Base-by-base conservation (phyloP, 768 basidiomycete species). In the Russula vinacea region DNA sequence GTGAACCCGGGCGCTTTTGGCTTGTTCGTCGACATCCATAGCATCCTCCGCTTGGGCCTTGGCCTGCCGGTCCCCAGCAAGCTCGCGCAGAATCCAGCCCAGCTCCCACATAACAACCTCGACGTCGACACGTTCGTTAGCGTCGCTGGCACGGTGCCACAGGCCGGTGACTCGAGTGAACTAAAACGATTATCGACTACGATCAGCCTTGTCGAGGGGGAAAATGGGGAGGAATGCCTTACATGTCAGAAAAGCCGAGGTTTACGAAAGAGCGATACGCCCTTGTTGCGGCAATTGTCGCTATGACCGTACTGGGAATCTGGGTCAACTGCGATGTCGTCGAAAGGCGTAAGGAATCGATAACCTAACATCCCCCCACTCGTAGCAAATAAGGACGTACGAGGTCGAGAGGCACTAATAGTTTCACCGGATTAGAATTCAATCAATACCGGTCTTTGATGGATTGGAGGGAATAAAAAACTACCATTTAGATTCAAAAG, bases 51-150 rank as follows among this genome's bases (percentile, higher is more conserved):
- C 73, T 63, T 71, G 74, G 26, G 76, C 73, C 71, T 84, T 86
- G 3, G 82, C 77, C 66, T 87, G 85, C 5, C 92, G 79, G 69
- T 92, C 94, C 2, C 95, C 94, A 5, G 86, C 81, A 5, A 98
- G 80, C 65, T 94, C 92, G 61, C 90, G 84, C 57, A 96, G 73
- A 73, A 99, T 98, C 94, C 94, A 98, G 0, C 93, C 94, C 13
- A 95, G 84, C 78, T 98, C 95, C 50, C 95, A 82, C 97, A 99
- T 99, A 0, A 93, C 93, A 5, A 98, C 96, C 76, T 98, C 33
- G 33, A 33, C 33, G 33, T 33, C 33, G 33, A 33, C 33, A 33
- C 33, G n/a, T n/a, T n/a, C n/a, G n/a, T n/a, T n/a, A n/a, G n/a
- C n/a, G n/a, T n/a, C n/a, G n/a, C n/a, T n/a, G n/a, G n/a, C n/a